Base-by-base conservation (phyloP, 2,329 filamentous ascomycete genomes). In the Penicillium hordei region DNA sequence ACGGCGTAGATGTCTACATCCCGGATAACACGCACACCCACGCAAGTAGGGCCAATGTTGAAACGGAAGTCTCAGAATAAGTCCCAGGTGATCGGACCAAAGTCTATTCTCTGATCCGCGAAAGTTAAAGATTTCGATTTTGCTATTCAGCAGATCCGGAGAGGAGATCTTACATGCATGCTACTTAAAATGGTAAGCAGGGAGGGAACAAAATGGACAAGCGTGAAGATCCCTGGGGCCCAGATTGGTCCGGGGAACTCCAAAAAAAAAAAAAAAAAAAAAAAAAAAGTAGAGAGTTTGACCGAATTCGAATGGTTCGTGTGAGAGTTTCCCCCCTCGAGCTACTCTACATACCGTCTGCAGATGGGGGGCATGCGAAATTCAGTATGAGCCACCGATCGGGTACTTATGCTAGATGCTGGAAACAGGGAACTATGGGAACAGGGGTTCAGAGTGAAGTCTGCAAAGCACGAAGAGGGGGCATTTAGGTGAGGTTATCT, bases 331-430 rank as follows among this genome's bases (percentile, higher is more conserved):
- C 51, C 43, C 25, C 55, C 48, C 48, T 63, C 57, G 39, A 63
- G 51, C 52, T 42, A 48, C 40, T 60, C 40, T 61, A 58, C 64
- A 60, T 62, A 62, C 58, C 23, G 33, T 45, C 57, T 65, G 63
- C 62, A 64, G 43, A 59, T 55, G 59, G 29, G 62, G 64, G 65
- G 58, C 57, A 48, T 58, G 59, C 55, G 54, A 61, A 55, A 50
- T 36, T 40, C 17, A 50, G 38, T 25, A 13, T 27, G 33, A 45
- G 36, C 48, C 39, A 27, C 59, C 38, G 60, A 49, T 55, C 25
- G 60, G 38, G 58, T 60, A 58, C 56, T 61, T 33, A 25, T 45
- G 15, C 34, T 48, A 17, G 13, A n/a, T 6, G 23, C 10, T 34
- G 17, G n/a, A 27, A 27, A 52, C 38, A 33, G 13, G 45, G 33